phyloP scores from a whole-genome alignment of 2,329 filamentous ascomycete genomes.

The Colletotrichum endophyticum region DNA sequence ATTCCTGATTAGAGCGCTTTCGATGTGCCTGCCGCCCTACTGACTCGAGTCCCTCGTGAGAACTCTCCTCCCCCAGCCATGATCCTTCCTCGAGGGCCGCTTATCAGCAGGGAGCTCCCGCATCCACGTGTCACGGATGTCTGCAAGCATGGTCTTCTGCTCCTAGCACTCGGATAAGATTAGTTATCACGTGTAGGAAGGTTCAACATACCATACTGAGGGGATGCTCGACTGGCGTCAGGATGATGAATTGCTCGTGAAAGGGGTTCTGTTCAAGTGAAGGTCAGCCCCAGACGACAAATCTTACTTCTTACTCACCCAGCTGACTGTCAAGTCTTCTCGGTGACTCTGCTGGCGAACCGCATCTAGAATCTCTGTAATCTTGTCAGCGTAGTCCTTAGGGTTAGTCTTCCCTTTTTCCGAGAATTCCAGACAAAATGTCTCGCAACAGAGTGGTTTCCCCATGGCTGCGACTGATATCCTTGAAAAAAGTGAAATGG shows the following conservation, averaged over 20 bases:
- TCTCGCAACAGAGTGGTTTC: fast-evolving
- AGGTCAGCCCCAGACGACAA: background rate
- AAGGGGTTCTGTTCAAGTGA: background rate
- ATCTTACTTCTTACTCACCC: background rate
- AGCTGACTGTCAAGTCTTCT: background rate
- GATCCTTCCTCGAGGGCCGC: background rate
- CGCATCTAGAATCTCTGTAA: background rate
- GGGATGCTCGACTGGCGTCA: background rate
- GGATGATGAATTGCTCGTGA: background rate
- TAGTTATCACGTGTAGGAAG: background rate
- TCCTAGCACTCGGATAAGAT: background rate
- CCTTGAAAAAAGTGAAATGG: fast-evolving
- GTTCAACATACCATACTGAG: background rate
- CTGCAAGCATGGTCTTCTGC: background rate
- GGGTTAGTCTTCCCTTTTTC: background rate
- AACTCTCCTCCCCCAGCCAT: background rate
- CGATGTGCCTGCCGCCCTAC: background rate
- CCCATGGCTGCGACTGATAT: background rate
- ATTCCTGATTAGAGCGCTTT: background rate
- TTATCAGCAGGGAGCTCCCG: background rate
- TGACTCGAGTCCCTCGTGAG: background rate
- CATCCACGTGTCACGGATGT: background rate
- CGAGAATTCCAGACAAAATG: background rate
- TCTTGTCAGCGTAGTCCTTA: background rate
- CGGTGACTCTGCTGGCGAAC: background rate